These are phyloP conservation scores for Nepenthes mirabilis DNA, from an alignment of 148 eudicot genomes.

Conservation along the genomic window DNA sequence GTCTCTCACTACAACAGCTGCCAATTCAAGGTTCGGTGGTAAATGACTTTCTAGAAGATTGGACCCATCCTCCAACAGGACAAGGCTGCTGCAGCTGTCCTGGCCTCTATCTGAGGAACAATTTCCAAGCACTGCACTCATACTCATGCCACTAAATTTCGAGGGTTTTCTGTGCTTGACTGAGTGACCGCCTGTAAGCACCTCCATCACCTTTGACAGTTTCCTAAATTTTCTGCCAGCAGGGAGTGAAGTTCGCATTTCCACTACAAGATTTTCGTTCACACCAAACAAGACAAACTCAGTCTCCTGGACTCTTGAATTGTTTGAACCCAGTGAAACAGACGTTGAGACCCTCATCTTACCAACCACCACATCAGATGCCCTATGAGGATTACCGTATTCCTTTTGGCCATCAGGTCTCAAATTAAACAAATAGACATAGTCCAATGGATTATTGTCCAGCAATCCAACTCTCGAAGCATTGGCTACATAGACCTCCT, in stretches of 20 bases:
- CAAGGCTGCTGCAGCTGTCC: conserved; percentile 5
- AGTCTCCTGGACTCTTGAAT: conserved; percentile 38
- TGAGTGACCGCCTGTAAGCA: conserved; percentile 37
- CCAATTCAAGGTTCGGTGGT: conserved; percentile 60
- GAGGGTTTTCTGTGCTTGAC: conserved; percentile 28
- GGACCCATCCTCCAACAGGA: conserved; percentile 5
- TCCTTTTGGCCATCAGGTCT: conserved; percentile 24
- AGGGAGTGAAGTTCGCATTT: conserved; percentile 19
- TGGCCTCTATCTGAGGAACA: conserved; percentile 15
- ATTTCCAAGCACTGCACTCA: conserved; percentile 18
- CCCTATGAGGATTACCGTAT: conserved; percentile 13
- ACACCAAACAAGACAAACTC: conserved; percentile 51
- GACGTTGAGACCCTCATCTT: conserved; percentile 63
- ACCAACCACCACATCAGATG: conserved; percentile 32
- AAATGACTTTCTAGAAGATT: conserved; percentile 16
- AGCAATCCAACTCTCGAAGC: conserved; percentile 18
- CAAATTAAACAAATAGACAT: conserved; percentile 40
- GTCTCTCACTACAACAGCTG: conserved; percentile 57
- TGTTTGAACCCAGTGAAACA: conserved; percentile 22
- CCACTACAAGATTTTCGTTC: conserved; percentile 16
- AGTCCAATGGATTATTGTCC: conserved; percentile 27
- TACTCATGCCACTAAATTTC: conserved; percentile 15
- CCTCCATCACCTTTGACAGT: conserved; percentile 43
- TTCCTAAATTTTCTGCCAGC: conserved; percentile 29
- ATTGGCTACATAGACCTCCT: conserved; percentile 43